Conservation (phyloP, 1,284 basidiomycete species). For the Moesziomyces parantarcticus region DNA sequence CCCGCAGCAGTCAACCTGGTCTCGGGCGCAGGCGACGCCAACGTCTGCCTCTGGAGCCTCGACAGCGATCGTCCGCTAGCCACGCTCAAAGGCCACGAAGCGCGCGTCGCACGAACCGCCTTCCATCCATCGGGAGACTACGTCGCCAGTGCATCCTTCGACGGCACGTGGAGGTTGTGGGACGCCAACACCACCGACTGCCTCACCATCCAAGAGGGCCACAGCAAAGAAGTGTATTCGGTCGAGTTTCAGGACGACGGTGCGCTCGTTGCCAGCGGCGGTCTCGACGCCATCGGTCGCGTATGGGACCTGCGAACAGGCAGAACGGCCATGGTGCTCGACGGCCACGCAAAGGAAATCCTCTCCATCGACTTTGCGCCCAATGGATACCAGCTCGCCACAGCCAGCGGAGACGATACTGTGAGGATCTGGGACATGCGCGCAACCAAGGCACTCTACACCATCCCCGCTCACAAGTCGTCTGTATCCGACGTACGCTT, state of each 20-base stretch:
- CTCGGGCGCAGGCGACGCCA: constrained; percentile 88
- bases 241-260: constrained; percentile 96
- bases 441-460: constrained; percentile 88
- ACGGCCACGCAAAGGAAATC: constrained; percentile 95
- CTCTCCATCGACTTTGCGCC: constrained; percentile 92
- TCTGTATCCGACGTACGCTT: constrained; percentile 95
- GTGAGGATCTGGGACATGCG: constrained; percentile 99
- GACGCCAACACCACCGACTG: constrained; percentile 84
- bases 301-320: constrained; percentile 97
- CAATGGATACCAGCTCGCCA: constrained; percentile 96
- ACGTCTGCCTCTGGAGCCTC: constrained; percentile 85
- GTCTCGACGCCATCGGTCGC: constrained; percentile 93
- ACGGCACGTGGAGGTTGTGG: constrained; percentile 99
- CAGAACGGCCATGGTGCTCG: constrained; percentile 95
- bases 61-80: constrained; percentile 81
- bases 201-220: constrained; percentile 91
- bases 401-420: constrained; percentile 95
- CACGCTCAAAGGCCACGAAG: constrained; percentile 86
- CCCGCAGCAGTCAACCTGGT: constrained; percentile 82
- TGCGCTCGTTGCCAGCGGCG: constrained; percentile 89
- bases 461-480: constrained; percentile 93
- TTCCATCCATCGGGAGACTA: constrained; percentile 96
- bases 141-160: constrained; percentile 92
- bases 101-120: constrained; percentile 88
- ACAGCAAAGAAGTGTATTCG: constrained; percentile 95